Percentiles rank a stretch among this genome's conserved stretches.
These are phyloP conservation scores for Prosopis cineraria DNA, from an alignment of 306 rosid species.

Conservation along the genomic window DNA sequence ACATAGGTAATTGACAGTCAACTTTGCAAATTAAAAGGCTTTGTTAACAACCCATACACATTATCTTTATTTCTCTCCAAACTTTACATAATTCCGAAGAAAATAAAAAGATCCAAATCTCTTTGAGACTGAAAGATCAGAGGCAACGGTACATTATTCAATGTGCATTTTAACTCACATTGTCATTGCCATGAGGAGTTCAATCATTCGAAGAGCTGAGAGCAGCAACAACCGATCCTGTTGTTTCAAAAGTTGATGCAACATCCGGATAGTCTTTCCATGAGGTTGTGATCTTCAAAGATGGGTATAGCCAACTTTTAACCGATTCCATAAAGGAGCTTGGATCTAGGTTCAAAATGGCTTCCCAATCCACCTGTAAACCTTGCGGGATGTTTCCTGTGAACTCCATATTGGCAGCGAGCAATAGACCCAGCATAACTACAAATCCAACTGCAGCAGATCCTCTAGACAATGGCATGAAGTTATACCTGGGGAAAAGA, in stretches of 20 bases:
- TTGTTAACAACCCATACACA: background rate
- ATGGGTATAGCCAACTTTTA: slow-evolving; percentile 89
- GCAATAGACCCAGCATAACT: slow-evolving; percentile 86
- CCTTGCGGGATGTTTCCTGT: slow-evolving; percentile 81
- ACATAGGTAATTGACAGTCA: background rate
- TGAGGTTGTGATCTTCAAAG: slow-evolving; percentile 76
- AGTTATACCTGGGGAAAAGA: slow-evolving; percentile 74
- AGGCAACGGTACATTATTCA: background rate
- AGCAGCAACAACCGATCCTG: slow-evolving; percentile 91
- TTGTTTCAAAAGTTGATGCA: slow-evolving; percentile 68
- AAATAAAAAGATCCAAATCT: background rate
- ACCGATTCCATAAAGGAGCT: slow-evolving; percentile 68
- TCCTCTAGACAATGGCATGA: slow-evolving; percentile 98
- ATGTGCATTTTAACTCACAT: slow-evolving; percentile 38
- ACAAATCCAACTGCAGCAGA: slow-evolving; percentile 83
- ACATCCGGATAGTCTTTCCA: slow-evolving; percentile 93
- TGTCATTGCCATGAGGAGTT: slow-evolving; percentile 36
- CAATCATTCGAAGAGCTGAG: slow-evolving; percentile 68
- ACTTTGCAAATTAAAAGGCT: background rate
- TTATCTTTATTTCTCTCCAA: background rate
- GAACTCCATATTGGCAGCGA: slow-evolving; percentile 97
- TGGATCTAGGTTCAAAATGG: slow-evolving; percentile 72
- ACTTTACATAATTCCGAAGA: background rate
- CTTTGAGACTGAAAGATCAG: background rate
- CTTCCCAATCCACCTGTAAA: slow-evolving; percentile 96